Base-by-base conservation (phyloP, 1,284 basidiomycete species). In the Puccinia coronata region DNA sequence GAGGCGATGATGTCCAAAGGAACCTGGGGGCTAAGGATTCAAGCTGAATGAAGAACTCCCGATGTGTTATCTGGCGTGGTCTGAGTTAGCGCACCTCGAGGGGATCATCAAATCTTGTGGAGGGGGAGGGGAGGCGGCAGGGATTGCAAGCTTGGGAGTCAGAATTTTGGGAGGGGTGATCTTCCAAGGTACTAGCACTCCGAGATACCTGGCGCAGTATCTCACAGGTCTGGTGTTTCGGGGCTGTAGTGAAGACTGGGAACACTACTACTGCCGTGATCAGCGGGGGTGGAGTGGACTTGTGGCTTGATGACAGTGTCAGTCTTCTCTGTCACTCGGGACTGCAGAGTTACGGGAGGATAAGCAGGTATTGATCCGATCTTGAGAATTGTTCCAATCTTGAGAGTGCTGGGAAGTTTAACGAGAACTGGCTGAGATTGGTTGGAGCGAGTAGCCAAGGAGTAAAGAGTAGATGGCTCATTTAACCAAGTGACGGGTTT, bases 321-420 rank as follows among this genome's bases (percentile, higher is more conserved):
- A 34, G 23, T 28, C 51, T 55, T 72, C 51, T 72, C 43, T 36
- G 25, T 63, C 39, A 43, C 31, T 25, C 4, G 31, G 2, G 73
- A 63, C 12, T 76, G 53, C 28, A 36, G 23, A 34, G 31, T 31
- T 23, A 20, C 41, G 11, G 70, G 51, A 43, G 51, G 73, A 47
- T 76, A 76, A 41, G 63, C 73, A 28, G 73, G 73, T 47, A 76
- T 76, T 41, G 73, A n/a, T n/a, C n/a, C n/a, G n/a, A n/a, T n/a
- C n/a, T n/a, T n/a, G n/a, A n/a, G n/a, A n/a, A n/a, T n/a, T n/a
- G n/a, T 76, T 16, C 73, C 73, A 43, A 76, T 76, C 73, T 76
- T 76, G 57, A 76, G 41, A 23, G 73, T 28, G n/a, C 43, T 76
- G 8, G 73, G 73, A 23, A 76, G 59, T 49, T 76, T 36, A n/a